Percentiles rank a stretch among this genome's conserved stretches.
These are phyloP conservation scores for Exophiala alcalophila DNA, from an alignment of 2,329 filamentous ascomycete genomes.

Conservation along the genomic window DNA sequence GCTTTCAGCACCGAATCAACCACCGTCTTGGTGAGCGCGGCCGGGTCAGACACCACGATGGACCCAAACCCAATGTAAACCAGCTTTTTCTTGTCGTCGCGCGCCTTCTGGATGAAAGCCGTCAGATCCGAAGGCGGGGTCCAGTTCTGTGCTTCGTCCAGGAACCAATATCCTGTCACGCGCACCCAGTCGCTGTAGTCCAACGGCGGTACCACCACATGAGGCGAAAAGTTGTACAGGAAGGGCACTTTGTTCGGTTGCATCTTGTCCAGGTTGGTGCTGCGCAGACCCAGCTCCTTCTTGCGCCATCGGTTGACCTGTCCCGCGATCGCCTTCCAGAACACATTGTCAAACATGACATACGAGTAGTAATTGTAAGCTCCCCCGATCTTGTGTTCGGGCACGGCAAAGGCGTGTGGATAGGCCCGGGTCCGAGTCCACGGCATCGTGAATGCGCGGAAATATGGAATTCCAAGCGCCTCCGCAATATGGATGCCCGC, in stretches of 20 bases:
- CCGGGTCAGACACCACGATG: slow-evolving; percentile 87
- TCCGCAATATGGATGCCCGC: slow-evolving; percentile 96
- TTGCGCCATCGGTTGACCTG: slow-evolving; percentile 94
- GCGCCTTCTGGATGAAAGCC: slow-evolving; percentile 79
- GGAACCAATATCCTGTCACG: slow-evolving; percentile 96
- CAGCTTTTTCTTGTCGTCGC: slow-evolving; percentile 78
- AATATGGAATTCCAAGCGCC: slow-evolving; percentile 87
- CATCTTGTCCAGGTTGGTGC: slow-evolving; percentile 83
- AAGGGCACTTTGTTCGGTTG: slow-evolving; percentile 98
- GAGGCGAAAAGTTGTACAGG: slow-evolving; percentile 93
- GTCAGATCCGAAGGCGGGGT: slow-evolving; percentile 71
- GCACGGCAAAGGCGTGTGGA: slow-evolving; percentile 91
- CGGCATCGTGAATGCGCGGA: slow-evolving; percentile 96
- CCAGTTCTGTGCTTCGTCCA: slow-evolving; percentile 69
- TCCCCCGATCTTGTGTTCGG: slow-evolving; percentile 90
- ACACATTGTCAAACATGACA: slow-evolving; percentile 92
- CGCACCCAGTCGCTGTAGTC: slow-evolving; percentile 98
- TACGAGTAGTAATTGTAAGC: slow-evolving; percentile 95
- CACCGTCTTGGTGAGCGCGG: slow-evolving; percentile 85
- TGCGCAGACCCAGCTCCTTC: slow-evolving; percentile 70
- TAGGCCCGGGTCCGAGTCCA: slow-evolving; percentile 96
- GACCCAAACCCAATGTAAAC: slow-evolving; percentile 98
- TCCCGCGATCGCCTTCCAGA: slow-evolving; percentile 88
- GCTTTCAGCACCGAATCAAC: slow-evolving; percentile 87
- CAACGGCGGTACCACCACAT: slow-evolving; percentile 86